These are phyloP conservation scores for Torulaspora gathmanii DNA, from an alignment of 805 yeast species.

Conservation along the genomic window DNA sequence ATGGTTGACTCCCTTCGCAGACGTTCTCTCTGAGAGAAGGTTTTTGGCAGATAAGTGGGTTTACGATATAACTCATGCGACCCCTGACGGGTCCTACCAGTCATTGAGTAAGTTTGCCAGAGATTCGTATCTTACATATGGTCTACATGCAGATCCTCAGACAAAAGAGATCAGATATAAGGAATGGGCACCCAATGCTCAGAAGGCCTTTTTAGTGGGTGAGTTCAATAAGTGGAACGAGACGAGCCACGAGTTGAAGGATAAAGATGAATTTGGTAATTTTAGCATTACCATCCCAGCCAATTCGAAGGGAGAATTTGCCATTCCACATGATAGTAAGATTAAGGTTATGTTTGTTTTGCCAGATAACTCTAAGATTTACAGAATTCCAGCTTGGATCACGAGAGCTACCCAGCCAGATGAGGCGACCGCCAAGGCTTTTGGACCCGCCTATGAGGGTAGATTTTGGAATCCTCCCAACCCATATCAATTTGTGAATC, in stretches of 20 bases:
- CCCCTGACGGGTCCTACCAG: slow-evolving; percentile 48
- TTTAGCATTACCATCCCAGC: slow-evolving; percentile 63
- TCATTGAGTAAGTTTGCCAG: slow-evolving; percentile 64
- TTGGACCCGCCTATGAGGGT: slow-evolving; percentile 62
- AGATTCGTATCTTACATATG: slow-evolving; percentile 68
- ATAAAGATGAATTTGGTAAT: slow-evolving; percentile 62
- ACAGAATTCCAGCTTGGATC: slow-evolving; percentile 87
- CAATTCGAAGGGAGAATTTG: slow-evolving; percentile 37
- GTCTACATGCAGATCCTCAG: slow-evolving; percentile 57
- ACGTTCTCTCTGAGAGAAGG: slow-evolving; percentile 65
- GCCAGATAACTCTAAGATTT: slow-evolving; percentile 65
- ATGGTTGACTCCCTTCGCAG: slow-evolving; percentile 74
- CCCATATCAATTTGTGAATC: slow-evolving; percentile 55
- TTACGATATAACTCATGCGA: slow-evolving; percentile 39
- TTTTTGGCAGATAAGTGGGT: slow-evolving; percentile 62
- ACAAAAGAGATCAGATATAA: slow-evolving; percentile 56
- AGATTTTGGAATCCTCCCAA: slow-evolving; percentile 85
- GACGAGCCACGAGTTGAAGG: slow-evolving; percentile 46
- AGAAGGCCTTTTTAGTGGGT: slow-evolving; percentile 72
- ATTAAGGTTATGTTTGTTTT: slow-evolving; percentile 65
- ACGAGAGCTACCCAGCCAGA: slow-evolving; percentile 74
- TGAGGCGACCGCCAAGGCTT: slow-evolving; percentile 42
- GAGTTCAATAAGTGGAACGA: slow-evolving; percentile 86
- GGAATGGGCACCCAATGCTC: slow-evolving; percentile 92
- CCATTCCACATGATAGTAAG: slow-evolving; percentile 77